These are phyloP conservation scores for Cafeteria roenbergensis DNA, from an alignment of 108 stramenopile species.

Conservation along the genomic window DNA sequence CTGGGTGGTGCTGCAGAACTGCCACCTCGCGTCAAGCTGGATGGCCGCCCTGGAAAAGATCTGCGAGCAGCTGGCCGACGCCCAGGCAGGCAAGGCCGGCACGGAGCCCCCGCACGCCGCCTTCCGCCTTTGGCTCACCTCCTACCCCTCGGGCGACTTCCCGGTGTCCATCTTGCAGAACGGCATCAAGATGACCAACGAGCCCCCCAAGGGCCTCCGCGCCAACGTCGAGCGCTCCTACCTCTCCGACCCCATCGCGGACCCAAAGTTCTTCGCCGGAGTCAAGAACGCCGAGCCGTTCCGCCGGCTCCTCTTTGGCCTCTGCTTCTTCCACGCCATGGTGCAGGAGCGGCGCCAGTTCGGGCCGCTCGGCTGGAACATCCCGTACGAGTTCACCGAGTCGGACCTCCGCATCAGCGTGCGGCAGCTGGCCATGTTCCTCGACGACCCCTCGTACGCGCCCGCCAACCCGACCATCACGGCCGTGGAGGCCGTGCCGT, in stretches of 20 bases:
- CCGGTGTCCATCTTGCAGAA: slow-evolving; percentile 54
- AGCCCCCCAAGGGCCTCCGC: slow-evolving; percentile 53
- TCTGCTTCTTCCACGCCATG: slow-evolving; percentile 52
- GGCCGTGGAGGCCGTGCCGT: slow-evolving; percentile 27
- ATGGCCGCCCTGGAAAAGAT: slow-evolving; percentile 43
- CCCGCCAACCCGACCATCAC: not conserved
- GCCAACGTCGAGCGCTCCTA: slow-evolving; percentile 35
- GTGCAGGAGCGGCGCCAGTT: slow-evolving; percentile 49
- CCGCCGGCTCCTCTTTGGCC: slow-evolving; percentile 39
- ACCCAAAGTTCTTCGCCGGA: slow-evolving; percentile 31
- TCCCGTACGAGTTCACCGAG: slow-evolving; percentile 57
- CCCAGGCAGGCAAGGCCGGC: not conserved
- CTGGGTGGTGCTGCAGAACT: slow-evolving; percentile 54
- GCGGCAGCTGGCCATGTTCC: slow-evolving; percentile 46
- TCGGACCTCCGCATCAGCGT: slow-evolving; percentile 39
- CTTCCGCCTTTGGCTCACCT: slow-evolving; percentile 53
- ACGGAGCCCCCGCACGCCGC: slow-evolving; percentile 19
- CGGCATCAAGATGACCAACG: slow-evolving; percentile 58
- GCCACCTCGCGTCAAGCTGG: slow-evolving; percentile 49
- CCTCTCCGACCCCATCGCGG: slow-evolving; percentile 41
- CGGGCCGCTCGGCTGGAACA: slow-evolving; percentile 57
- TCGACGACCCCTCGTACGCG: slow-evolving; percentile 35
- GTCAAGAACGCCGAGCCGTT: slow-evolving; percentile 28
- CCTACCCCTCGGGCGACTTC: slow-evolving; percentile 46
- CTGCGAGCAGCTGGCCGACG: slow-evolving; percentile 28